Conservation (phyloP, 176 grass and related monocot species). For the Aegilops speltoides region DNA sequence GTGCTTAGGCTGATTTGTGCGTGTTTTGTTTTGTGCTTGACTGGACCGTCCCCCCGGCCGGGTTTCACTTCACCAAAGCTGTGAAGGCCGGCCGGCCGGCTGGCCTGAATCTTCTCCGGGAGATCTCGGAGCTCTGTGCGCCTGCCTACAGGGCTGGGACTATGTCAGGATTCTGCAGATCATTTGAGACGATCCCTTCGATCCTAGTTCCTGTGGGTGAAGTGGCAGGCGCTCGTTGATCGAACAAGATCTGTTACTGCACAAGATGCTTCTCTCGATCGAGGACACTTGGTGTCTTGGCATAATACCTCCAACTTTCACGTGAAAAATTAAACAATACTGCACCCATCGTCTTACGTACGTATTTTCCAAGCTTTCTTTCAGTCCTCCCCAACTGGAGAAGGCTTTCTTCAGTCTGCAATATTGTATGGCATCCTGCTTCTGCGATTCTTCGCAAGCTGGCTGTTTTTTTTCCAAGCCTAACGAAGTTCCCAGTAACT, state of each 20-base stretch:
- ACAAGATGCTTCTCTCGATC: background rate
- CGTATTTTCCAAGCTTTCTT: background rate
- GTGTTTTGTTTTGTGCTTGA: background rate
- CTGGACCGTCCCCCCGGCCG: background rate
- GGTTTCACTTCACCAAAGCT: background rate
- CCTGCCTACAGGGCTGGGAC: background rate
- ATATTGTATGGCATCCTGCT: background rate
- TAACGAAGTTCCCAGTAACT: conserved; percentile 33
- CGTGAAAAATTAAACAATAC: too few species aligned
- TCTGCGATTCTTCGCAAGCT: background rate
- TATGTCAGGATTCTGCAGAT: conserved; percentile 2
- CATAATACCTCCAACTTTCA: background rate
- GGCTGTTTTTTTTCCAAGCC: background rate
- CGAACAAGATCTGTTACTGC: conserved; percentile 15
- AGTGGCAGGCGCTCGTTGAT: conserved; percentile 16
- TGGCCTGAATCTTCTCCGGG: conserved; percentile 13
- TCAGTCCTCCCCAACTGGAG: background rate
- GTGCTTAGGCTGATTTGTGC: conserved; percentile 24
- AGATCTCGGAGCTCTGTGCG: background rate
- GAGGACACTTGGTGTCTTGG: background rate
- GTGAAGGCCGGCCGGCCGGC: background rate
- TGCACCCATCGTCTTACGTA: background rate
- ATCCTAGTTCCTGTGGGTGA: background rate
- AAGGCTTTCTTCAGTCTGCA: background rate
- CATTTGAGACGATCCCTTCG: background rate